Conservation (phyloP, 1,284 basidiomycete genomes). For the Serendipita sp. region DNA sequence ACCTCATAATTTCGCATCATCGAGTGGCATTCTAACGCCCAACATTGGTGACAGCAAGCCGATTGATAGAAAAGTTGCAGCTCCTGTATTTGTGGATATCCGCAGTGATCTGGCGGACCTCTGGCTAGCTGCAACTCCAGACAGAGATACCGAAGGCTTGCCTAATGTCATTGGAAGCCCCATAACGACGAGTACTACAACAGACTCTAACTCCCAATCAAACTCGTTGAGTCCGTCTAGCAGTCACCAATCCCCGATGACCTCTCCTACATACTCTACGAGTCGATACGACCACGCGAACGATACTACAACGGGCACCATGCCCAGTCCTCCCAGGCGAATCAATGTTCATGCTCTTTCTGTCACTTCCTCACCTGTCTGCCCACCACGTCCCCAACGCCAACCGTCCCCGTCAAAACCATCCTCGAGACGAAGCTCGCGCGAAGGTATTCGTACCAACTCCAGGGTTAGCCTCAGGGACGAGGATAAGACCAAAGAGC, state of each 20-base stretch:
- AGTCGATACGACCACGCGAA: constrained; percentile 43
- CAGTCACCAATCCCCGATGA: background rate
- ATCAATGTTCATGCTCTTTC: constrained; percentile 31
- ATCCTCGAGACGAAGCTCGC: constrained; percentile 19
- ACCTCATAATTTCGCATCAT: background rate
- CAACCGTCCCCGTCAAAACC: constrained; percentile 37
- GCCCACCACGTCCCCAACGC: constrained; percentile 53
- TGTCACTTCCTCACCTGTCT: constrained; percentile 22
- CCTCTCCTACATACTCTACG: constrained; percentile 8
- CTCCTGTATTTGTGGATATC: background rate
- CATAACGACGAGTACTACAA: background rate
- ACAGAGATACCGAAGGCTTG: background rate
- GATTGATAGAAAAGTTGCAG: background rate
- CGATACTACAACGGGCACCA: constrained; percentile 54
- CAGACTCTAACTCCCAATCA: background rate
- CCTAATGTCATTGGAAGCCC: constrained; percentile 5
- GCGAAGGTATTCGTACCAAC: constrained; percentile 22
- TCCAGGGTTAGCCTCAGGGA: too few relatives aligned
- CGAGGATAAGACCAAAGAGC: too few relatives aligned
- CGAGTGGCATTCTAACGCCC: background rate
- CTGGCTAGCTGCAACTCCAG: constrained; percentile 2
- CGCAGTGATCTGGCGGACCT: background rate
- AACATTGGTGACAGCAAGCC: constrained; percentile 1
- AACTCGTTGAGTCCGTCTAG: background rate
- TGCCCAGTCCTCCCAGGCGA: constrained; percentile 46